A percentile compares a stretch with the other conserved stretches of the same genome.
Conservation (phyloP, 1,284 basidiomycete species). For the Exsudoporus floridanus region DNA sequence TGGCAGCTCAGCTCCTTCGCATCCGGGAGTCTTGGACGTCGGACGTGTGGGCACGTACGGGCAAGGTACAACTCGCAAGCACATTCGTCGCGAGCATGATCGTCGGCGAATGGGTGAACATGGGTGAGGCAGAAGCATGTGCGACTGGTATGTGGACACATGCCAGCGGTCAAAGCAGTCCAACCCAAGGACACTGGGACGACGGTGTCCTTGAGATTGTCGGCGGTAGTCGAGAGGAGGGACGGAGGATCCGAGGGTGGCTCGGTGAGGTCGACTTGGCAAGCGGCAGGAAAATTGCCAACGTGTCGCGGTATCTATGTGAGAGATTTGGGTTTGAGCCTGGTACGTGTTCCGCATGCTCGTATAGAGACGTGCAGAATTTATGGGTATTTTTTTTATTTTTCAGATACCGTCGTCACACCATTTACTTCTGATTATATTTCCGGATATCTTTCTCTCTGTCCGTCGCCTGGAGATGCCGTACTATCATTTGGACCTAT, state of each 20-base stretch:
- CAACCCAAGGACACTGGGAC: constrained; percentile 65
- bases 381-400: neutral
- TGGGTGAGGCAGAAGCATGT: constrained; percentile 74
- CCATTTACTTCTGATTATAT: constrained; percentile 76
- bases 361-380: neutral
- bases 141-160: constrained; percentile 76
- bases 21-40: constrained; percentile 70
- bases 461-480: constrained; percentile 66
- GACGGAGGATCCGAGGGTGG: constrained; percentile 65
- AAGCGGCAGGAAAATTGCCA: constrained; percentile 62
- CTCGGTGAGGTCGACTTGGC: constrained; percentile 70
- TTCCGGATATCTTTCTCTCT: constrained; percentile 71
- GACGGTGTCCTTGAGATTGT: constrained; percentile 73
- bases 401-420: constrained; percentile 65
- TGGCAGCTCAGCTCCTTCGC: constrained; percentile 67
- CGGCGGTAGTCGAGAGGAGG: constrained; percentile 71
- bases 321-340: constrained; percentile 78
- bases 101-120: constrained; percentile 65
- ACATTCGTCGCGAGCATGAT: constrained; percentile 71
- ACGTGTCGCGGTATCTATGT: constrained; percentile 69
- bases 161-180: constrained; percentile 23
- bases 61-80: constrained; percentile 66
- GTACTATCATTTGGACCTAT: constrained; percentile 77
- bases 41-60: constrained; percentile 72
- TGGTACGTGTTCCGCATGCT: constrained; percentile 41